Evolutionary conservation across 495 filamentous ascomycete species (phyloP).

Genomic region (Parachaetomium inaequale): DNA sequence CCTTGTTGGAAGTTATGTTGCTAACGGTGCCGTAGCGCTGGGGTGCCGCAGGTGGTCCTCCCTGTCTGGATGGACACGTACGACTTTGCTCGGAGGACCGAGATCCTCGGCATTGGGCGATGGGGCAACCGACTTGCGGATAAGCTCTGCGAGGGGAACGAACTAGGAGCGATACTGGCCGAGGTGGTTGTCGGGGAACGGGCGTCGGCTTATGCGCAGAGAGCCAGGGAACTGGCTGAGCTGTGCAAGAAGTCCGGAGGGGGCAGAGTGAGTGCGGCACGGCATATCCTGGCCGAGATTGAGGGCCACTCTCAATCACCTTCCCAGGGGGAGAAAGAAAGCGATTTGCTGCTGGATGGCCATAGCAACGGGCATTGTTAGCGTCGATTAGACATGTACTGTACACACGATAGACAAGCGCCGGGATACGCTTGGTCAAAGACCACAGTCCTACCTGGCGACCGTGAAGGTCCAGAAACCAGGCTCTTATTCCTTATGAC

Average conservation of each 20-base stretch:
- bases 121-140: conserved; percentile 38
- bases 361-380: neutral
- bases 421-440: no score
- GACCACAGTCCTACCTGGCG: no score
- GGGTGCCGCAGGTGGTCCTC: conserved; percentile 50
- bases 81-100: conserved; percentile 50
- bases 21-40: conserved; percentile 32
- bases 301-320: neutral
- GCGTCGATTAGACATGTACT: no score
- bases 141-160: conserved; percentile 14
- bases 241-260: conserved; percentile 22
- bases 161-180: conserved; percentile 23
- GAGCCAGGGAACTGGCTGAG: conserved; percentile 25
- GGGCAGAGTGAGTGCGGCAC: conserved; percentile 25
- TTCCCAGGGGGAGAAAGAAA: neutral
- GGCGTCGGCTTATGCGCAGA: conserved; percentile 15
- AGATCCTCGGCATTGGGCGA: conserved; percentile 50
- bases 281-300: conserved; percentile 26
- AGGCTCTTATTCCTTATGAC: no score
- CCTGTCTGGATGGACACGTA: conserved; percentile 55
- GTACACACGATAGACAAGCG: no score
- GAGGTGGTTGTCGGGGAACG: conserved; percentile 25
- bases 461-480: no score
- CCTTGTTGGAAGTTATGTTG: neutral
- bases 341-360: neutral